Evolutionary conservation across 2,329 filamentous ascomycete genomes (phyloP), one percentile per base, ranked within the genome.

Genomic region (Domatiomyces globalis): DNA sequence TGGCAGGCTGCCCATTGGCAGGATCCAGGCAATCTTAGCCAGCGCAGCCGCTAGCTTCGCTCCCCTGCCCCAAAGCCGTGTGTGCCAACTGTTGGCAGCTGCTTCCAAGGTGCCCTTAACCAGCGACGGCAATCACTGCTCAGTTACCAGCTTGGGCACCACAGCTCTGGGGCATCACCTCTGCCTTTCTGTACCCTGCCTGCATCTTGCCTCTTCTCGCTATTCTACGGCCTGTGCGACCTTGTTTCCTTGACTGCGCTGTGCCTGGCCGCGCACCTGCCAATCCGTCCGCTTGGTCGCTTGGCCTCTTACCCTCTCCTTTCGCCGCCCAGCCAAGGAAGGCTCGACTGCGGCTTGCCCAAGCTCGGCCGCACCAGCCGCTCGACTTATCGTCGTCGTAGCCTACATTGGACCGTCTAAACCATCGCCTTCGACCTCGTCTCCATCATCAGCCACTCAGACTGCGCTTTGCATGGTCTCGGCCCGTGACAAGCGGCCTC

Each of bases 381-480:
- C 33, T 7, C 33, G 33, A 39, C 33, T 39, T 10, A 5, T 39
- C 33, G 33, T 10, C 12, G 33, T 10, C 33, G 33, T 15, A 4
- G 2, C 33, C 33, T 15, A 10, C 33, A 39, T 39, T 15, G 5
- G 33, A 39, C 2, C 29, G 4, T 39, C 10, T 15, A 4, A 15
- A 39, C 33, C 33, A 15, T 15, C 10, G 10, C 15, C 33, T 39
- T 39, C 15, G 8, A 12, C 15, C 33, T n/a, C 43, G 43, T n/a
- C 43, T 19, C 12, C 43, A 19, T 45, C 43, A 19, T 2, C 2
- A 4, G n/a, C 10, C 47, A 49, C 20, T 49, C 43, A 45, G 43
- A 49, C 47, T 20, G 51, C 51, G 25, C 51, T 44, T 33, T 19
- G 46, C 19, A 39, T 27, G 22, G 43, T 46, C 43, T 39, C 47